Evolutionary conservation across 2,329 filamentous ascomycete species (phyloP).

Genomic region (Rhynchosporium graminicola): DNA sequence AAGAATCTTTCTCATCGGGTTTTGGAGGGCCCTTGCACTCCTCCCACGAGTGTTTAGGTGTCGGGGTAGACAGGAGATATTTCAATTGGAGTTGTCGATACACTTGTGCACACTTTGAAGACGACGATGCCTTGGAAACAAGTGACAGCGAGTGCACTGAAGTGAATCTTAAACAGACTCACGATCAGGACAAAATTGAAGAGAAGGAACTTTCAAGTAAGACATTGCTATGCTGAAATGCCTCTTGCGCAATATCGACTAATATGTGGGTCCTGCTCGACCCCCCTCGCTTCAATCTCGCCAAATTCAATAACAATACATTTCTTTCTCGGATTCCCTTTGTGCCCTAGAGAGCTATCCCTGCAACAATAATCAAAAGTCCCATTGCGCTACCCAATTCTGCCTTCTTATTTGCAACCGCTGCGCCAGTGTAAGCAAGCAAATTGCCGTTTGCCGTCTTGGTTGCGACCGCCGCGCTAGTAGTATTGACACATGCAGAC

Average conservation of each 20-base stretch:
- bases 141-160: too few species aligned
- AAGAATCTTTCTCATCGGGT: constrained; percentile 2
- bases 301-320: not conserved
- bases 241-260: too few species aligned
- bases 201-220: too few species aligned
- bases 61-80: too few species aligned
- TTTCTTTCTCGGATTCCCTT: not conserved
- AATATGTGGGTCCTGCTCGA: too few species aligned
- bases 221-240: too few species aligned
- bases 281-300: constrained; percentile 1
- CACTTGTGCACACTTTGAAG: too few species aligned
- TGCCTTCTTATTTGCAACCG: not conserved
- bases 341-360: not conserved
- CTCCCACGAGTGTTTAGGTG: too few species aligned
- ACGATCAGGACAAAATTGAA: too few species aligned
- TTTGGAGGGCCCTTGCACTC: not conserved
- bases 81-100: too few species aligned
- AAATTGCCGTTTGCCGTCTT: not conserved
- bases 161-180: too few species aligned
- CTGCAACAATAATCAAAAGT: constrained; percentile 1
- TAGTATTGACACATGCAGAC: constrained; percentile 1
- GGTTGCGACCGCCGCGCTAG: not conserved
- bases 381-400: not conserved
- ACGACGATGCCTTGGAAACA: too few species aligned
- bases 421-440: constrained; percentile 1